A percentile compares a stretch with the other conserved stretches of the same genome.
phyloP scores from a whole-genome alignment of 139 green algal genomes.

The Volvox africanus region DNA sequence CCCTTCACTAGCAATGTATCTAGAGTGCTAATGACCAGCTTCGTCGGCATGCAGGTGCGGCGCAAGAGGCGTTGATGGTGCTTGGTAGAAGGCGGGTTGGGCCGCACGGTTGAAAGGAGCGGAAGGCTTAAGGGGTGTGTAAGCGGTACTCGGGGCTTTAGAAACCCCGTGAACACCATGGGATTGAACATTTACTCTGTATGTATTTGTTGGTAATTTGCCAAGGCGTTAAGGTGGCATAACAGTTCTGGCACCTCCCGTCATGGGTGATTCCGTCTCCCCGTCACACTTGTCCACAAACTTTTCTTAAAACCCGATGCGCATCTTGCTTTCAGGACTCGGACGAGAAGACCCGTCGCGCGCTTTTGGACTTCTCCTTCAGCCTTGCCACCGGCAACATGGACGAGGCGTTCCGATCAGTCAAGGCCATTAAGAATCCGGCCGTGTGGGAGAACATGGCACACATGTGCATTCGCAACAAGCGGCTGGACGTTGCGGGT shows the following conservation, averaged over 20 bases:
- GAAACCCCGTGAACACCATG: too few species aligned
- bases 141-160: too few species aligned
- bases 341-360: conserved; percentile 58
- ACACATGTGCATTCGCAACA: conserved; percentile 81
- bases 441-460: conserved; percentile 83
- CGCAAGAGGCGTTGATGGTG: background rate
- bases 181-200: too few species aligned
- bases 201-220: too few species aligned
- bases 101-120: too few species aligned
- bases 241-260: too few species aligned
- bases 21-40: conserved; percentile 54
- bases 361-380: conserved; percentile 82
- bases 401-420: conserved; percentile 78
- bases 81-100: too few species aligned
- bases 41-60: conserved; percentile 63
- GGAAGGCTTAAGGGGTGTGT: too few species aligned
- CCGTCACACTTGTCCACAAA: too few species aligned
- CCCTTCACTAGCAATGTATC: conserved; percentile 41
- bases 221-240: too few species aligned
- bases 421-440: conserved; percentile 73
- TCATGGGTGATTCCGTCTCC: too few species aligned
- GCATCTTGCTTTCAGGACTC: conserved; percentile 41
- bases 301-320: too few species aligned
- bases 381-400: conserved; percentile 76
- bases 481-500: conserved; percentile 79